A percentile compares a stretch with the other conserved stretches of the same genome.
These are phyloP conservation scores for Dryadomyces sulphureus DNA, from an alignment of 2,329 filamentous ascomycete genomes.

Conservation along the genomic window DNA sequence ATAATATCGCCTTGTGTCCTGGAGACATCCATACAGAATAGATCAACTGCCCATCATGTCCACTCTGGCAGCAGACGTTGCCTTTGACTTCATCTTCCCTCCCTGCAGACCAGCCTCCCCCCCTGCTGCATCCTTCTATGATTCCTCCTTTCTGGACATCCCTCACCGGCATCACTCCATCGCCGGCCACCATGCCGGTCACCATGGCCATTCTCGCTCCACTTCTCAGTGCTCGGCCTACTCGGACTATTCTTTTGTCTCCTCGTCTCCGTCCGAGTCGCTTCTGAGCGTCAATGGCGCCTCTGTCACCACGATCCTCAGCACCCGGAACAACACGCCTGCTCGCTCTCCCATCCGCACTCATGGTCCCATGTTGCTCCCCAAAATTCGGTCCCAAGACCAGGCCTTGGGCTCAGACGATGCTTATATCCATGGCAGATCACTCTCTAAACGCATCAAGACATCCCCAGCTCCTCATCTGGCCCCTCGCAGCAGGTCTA, in stretches of 20 bases:
- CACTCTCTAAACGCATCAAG: conserved; percentile 40
- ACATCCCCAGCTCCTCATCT: conserved; percentile 14
- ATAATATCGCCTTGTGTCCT: conserved; percentile 11
- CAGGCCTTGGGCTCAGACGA: conserved; percentile 52
- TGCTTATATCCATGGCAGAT: conserved; percentile 20
- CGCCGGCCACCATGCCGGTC: background rate
- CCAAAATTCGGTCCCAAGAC: conserved; percentile 77
- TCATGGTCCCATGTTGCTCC: conserved; percentile 65
- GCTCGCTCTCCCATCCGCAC: conserved; percentile 56
- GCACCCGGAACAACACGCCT: conserved; percentile 56
- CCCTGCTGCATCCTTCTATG: conserved; percentile 34
- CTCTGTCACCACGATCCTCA: conserved; percentile 4
- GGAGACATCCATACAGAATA: conserved; percentile 3
- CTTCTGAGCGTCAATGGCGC: conserved; percentile 23
- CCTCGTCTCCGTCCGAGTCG: conserved; percentile 44
- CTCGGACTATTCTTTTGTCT: conserved; percentile 46
- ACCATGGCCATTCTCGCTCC: conserved; percentile 41
- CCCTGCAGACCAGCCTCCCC: conserved; percentile 35
- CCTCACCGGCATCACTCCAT: conserved; percentile 23
- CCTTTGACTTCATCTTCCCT: conserved; percentile 46
- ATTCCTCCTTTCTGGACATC: conserved; percentile 40
- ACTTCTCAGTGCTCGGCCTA: conserved; percentile 47
- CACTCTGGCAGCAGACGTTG: conserved; percentile 48
- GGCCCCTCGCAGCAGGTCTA: conserved; percentile 2
- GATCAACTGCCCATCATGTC: conserved; percentile 3